Evolutionary conservation across 2,329 filamentous ascomycete genomes (phyloP).

Genomic region (Leptographium galeiforme): DNA sequence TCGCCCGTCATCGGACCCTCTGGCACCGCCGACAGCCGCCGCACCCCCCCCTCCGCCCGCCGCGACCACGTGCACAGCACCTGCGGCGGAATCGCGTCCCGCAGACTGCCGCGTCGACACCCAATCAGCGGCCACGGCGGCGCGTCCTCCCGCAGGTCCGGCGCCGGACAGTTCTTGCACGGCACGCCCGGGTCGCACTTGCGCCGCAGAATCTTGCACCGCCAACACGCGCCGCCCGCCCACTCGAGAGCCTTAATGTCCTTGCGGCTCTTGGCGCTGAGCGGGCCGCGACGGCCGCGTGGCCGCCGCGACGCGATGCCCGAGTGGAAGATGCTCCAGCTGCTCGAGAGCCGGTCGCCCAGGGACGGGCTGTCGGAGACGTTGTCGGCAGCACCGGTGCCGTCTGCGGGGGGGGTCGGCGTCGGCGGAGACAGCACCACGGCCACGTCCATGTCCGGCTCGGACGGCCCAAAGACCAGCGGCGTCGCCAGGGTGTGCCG

Average conservation of each 20-base stretch:
- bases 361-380: slow-evolving; percentile 9
- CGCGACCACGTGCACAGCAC: slow-evolving; percentile 14
- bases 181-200: slow-evolving; percentile 16
- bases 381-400: background rate
- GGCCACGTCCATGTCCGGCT: slow-evolving; percentile 1
- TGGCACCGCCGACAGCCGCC: slow-evolving; percentile 6
- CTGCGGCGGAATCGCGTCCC: slow-evolving; percentile 15
- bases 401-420: background rate
- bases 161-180: slow-evolving; percentile 18
- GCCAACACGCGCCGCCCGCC: slow-evolving; percentile 18
- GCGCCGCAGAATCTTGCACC: slow-evolving; percentile 18
- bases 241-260: slow-evolving; percentile 17
- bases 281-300: slow-evolving; percentile 16
- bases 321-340: slow-evolving; percentile 13
- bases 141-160: slow-evolving; percentile 17
- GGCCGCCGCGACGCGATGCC: slow-evolving; percentile 13
- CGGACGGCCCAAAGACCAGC: background rate
- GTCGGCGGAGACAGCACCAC: slow-evolving; percentile 1
- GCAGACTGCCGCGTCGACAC: slow-evolving; percentile 17
- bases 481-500: slow-evolving; percentile 6
- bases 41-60: slow-evolving; percentile 1
- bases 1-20: slow-evolving; percentile 4
- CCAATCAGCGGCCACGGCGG: slow-evolving; percentile 19
- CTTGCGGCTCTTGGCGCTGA: slow-evolving; percentile 16
- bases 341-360: slow-evolving; percentile 9